Evolutionary conservation across 441 rosid species (phyloP), one percentile per base, ranked within the genome.

Genomic region (Mallotus japonicus): DNA sequence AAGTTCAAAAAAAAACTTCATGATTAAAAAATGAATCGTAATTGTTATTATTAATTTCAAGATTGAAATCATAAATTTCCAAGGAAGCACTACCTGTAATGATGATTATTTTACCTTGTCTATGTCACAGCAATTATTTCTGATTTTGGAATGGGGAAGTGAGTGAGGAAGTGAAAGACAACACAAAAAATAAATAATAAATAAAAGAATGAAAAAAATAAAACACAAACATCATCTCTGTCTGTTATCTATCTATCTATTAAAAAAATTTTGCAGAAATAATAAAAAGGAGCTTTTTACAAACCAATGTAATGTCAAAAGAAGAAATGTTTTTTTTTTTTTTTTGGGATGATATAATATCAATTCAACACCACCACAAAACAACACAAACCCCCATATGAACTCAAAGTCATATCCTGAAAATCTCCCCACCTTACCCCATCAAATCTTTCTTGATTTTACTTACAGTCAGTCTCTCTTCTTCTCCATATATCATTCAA

Each of bases 391-490:
- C 66, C 83, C 85, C 87, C 86, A 85, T 61, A 28, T 28, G 70
- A 85, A 87, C 84, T 82, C 76, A 72, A 37, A 44, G 59, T 72
- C 78, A 78, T 69, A 53, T 72, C 77, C 77, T 68, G 12, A 53
- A 79, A 77, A 49, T 55, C 74, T 74, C 77, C 70, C 69, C 13
- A 67, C 93, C 93, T 82, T 84, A 86, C 91, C 90, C 89, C 90
- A 80, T 85, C 95, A 85, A 82, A 87, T 88, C 92, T 80, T 77
- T 60, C 85, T 83, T 74, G 90, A 86, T 85, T 73, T 84, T 85
- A 81, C 87, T 83, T 80, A 79, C 84, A 81, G 84, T 79, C 89
- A 87, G 89, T 79, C 67, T 67, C 61, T 50, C 69, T 67, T 17
- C 24, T 42, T 40, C 61, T 49, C 32, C 17, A 34, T 28, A 46